Evolutionary conservation across 345 rosid species (phyloP).

Genomic region (Orychophragmus violaceus): DNA sequence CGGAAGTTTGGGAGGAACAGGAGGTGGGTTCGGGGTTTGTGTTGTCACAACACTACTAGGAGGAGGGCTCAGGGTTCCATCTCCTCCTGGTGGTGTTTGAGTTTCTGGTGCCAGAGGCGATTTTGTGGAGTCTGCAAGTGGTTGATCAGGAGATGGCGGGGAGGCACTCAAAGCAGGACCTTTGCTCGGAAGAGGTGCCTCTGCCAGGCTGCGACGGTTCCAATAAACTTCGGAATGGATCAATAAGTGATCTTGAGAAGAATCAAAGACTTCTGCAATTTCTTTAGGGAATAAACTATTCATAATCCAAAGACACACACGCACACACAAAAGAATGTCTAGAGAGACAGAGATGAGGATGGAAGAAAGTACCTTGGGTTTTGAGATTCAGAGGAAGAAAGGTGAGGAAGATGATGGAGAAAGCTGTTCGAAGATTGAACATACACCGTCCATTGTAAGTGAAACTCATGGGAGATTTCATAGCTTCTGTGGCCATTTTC

Average conservation of each 20-base stretch:
- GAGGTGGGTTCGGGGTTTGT: constrained; percentile 3
- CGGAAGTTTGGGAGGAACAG: not conserved
- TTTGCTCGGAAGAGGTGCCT: not conserved
- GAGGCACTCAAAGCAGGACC: not conserved
- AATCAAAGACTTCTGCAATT: constrained; percentile 1
- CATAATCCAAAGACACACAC: not conserved
- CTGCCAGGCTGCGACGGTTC: constrained; percentile 19
- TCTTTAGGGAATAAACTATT: not conserved
- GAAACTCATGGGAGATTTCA: constrained; percentile 15
- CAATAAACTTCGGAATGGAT: not conserved
- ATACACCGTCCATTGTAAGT: not conserved
- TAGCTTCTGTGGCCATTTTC: not conserved
- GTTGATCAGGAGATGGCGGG: constrained; percentile 13
- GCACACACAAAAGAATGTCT: not conserved
- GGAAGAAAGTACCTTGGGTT: constrained; percentile 14
- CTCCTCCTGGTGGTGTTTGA: not conserved
- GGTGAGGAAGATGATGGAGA: constrained; percentile 21
- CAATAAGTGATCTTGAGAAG: constrained; percentile 11
- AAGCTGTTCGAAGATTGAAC: constrained; percentile 9
- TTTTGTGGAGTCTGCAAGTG: not conserved
- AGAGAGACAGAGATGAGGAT: constrained; percentile 5
- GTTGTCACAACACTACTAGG: not conserved
- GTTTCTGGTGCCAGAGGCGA: not conserved
- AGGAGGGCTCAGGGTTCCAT: not conserved
- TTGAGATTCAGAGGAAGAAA: constrained; percentile 18